Conservation (phyloP, 441 rosid species). For the Theobroma grandiflorum region DNA sequence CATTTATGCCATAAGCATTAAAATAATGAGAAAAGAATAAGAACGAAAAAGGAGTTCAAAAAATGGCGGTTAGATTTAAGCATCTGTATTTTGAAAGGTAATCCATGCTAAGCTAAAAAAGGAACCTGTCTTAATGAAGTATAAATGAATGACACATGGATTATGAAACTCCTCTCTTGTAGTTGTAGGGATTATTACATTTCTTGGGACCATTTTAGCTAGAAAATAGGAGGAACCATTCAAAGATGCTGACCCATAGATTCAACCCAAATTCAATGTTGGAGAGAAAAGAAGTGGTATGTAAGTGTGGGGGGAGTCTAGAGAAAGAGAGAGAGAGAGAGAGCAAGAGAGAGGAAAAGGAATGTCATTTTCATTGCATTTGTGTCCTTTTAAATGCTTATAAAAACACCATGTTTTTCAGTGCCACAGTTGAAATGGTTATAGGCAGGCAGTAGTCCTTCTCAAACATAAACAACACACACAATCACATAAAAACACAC, state of each 20-base stretch:
- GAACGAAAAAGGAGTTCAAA: neutral
- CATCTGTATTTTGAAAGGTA: neutral
- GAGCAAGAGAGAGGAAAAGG: slow-evolving; percentile 11
- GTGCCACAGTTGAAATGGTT: slow-evolving; percentile 66
- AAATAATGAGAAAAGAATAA: neutral
- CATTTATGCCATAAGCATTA: slow-evolving; percentile 17
- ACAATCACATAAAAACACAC: slow-evolving; percentile 18
- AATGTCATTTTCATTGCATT: slow-evolving; percentile 50
- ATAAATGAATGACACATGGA: slow-evolving; percentile 31
- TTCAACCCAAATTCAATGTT: slow-evolving; percentile 40
- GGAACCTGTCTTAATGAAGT: slow-evolving; percentile 6
- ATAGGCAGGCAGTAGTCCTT: slow-evolving; percentile 50
- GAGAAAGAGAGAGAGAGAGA: slow-evolving; percentile 11
- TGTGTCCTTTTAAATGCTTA: slow-evolving; percentile 48
- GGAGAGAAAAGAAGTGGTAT: neutral
- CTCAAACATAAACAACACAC: slow-evolving; percentile 47
- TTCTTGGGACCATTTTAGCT: slow-evolving; percentile 36
- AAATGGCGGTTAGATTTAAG: neutral
- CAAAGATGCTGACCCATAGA: slow-evolving; percentile 37
- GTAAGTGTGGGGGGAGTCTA: no score
- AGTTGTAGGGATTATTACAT: neutral
- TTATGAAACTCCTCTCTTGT: neutral
- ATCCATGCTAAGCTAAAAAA: slow-evolving; percentile 19
- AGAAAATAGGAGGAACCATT: slow-evolving; percentile 41
- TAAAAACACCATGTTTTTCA: slow-evolving; percentile 64